Evolutionary conservation across 2,329 filamentous ascomycete genomes (phyloP).

Genomic region (Cadophora sp.): DNA sequence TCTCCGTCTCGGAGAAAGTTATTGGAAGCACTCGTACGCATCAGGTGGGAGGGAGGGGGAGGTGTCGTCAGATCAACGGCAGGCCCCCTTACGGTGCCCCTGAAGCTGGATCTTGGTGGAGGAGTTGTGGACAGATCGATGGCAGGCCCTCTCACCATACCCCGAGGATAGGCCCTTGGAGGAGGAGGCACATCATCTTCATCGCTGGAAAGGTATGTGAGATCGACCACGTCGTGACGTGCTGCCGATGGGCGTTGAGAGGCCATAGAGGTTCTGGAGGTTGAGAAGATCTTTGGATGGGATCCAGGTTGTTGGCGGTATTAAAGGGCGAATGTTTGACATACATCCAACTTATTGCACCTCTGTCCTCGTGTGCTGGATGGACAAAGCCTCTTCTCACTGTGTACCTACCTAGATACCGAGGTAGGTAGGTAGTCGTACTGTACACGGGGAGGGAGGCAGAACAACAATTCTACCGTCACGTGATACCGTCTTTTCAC

Average conservation of each 20-base stretch:
- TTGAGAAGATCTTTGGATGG: not conserved
- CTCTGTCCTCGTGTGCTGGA: too few species aligned
- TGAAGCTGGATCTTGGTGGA: not conserved
- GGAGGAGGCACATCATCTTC: not conserved
- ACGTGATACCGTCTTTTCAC: too few species aligned
- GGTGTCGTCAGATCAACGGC: not conserved
- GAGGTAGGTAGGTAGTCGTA: too few species aligned
- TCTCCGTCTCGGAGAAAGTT: not conserved
- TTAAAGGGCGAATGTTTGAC: not conserved
- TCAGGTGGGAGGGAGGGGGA: not conserved
- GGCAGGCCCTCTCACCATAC: not conserved
- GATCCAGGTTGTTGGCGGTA: not conserved
- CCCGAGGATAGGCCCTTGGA: not conserved
- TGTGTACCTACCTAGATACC: too few species aligned
- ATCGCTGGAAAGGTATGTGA: conserved; percentile 1
- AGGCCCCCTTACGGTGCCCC: too few species aligned
- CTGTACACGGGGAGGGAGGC: too few species aligned
- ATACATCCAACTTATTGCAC: too few species aligned
- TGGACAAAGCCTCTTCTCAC: too few species aligned
- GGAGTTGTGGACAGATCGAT: not conserved
- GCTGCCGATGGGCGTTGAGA: not conserved
- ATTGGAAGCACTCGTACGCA: not conserved
- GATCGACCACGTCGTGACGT: not conserved
- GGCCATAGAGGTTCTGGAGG: not conserved
- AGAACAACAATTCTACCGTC: too few species aligned